Evolutionary conservation across 352 stramenopile genomes (phyloP), one percentile per base, ranked within the genome.

Genomic region (Stramenopiles sp.): DNA sequence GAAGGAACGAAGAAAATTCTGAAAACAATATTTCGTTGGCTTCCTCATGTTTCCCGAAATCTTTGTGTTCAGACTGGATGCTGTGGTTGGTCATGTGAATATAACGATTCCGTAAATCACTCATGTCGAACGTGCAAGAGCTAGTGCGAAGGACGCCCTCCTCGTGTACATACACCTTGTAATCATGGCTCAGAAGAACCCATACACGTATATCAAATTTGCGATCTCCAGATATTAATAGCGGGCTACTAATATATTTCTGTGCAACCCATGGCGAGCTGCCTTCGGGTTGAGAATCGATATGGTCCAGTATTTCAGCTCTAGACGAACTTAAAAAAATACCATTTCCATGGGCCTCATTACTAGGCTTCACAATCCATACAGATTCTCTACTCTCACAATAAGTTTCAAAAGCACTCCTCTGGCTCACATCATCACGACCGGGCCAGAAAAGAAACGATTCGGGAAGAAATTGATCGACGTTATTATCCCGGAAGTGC

Each of bases 181-280:
- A 71, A 6, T 71, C 12, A 6, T 31, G 35, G 12, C 35, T 33
- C 2, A 71, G 12, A 4, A 71, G 35, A 4, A 71, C 12, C 53
- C 53, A 71, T 35, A 31, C 33, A 6, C 53, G 53, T 35, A 71
- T 71, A 71, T 71, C 53, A 6, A 71, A 71, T 71, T 71, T 71
- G 12, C 53, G 53, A 6, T 71, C 53, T 71, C 53, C 53, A 6
- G 2, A 2, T 71, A 71, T 4, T 6, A 71, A 71, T 6, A 71
- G 35, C 1, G 53, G 53, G 35, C 35, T 71, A 6, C 6, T 6
- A 2, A 71, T 71, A 6, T 71, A 71, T 71, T 71, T 2, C 6
- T 71, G 53, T 6, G 35, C 53, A 71, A 71, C 53, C 53, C 53
- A 71, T 35, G 53, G 31, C 33, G 35, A 35, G 12, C 31, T 35